Base-by-base conservation (phyloP, 2,329 filamentous ascomycete genomes). In the Cordyceps javanica region DNA sequence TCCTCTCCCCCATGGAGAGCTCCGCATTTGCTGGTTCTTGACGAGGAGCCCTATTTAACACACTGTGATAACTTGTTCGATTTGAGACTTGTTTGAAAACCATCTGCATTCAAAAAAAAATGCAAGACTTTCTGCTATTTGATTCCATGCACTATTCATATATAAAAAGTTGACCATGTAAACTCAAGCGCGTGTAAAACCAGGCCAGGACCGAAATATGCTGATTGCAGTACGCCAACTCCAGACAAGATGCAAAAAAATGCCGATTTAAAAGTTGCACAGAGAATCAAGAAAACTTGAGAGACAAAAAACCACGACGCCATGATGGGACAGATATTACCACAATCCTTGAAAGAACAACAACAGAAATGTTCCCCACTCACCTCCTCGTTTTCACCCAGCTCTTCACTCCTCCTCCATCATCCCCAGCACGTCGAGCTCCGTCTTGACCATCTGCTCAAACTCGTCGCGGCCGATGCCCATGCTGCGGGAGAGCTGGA, bases 401-500 rank as follows among this genome's bases (percentile, higher is more conserved):
- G n/a, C n/a, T n/a, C n/a, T n/a, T n/a, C n/a, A 8, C 42, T 55
- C 26, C 46, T 57, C 55, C 21, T 57, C 55, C 55, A 57, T 77
- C 74, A 92, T 75, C 25, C 77, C 78, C 63, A 93, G 70, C 62
- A 88, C 77, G 58, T 90, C 86, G 59, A 93, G 72, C 72, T 93
- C 90, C 23, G 81, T 84, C 70, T 79, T 81, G 13, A 93, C 81
- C 60, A 92, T 77, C 53, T 82, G 76, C 70, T 89, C 86, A 71
- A 93, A 94, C 68, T 93, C 89, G 34, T 83, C 82, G 45, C 85
- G 77, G 52, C 88, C 83, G 63, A 94, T 91, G 0, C 89, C 89
- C 23, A 84, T 84, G 1, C 85, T 80, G 42, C 81, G 82, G 25
- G 89, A 86, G 61, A 94, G 72, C 62, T 88, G 73, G 69, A 85